Evolutionary conservation across 306 rosid species (phyloP).

Genomic region (Nissolia schottii): DNA sequence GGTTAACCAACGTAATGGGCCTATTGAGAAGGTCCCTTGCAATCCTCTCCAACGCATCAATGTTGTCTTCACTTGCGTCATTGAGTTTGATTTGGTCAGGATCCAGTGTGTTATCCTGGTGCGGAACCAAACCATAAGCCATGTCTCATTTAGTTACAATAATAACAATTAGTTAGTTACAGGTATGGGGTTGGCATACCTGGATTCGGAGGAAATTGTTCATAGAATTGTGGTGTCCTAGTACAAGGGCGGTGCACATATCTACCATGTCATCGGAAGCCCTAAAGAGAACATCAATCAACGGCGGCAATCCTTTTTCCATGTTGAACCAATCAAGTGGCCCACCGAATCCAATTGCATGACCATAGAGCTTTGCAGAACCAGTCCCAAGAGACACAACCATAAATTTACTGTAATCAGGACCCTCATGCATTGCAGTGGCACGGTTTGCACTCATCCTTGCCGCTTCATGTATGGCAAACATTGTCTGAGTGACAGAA

Average conservation of each 20-base stretch:
- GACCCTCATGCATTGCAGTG: neutral
- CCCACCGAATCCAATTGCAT: neutral
- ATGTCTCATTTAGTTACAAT: neutral
- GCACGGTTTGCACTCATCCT: neutral
- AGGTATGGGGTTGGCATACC: neutral
- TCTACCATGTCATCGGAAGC: constrained; percentile 19
- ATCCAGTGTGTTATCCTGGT: neutral
- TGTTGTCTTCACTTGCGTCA: neutral
- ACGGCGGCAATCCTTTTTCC: neutral
- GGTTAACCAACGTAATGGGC: neutral
- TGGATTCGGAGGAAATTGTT: constrained; percentile 21
- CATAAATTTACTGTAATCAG: neutral
- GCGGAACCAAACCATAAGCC: neutral
- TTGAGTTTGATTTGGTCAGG: neutral
- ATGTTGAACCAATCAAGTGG: neutral
- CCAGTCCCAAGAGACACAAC: constrained; percentile 26
- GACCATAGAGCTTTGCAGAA: neutral
- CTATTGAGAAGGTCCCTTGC: neutral
- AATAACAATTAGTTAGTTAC: neutral
- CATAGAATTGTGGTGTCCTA: neutral
- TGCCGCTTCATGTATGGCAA: constrained; percentile 17
- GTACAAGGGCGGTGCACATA: neutral
- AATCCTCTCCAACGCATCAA: neutral
- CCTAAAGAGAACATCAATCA: constrained; percentile 17
- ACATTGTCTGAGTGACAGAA: neutral